A percentile compares a stretch with the other conserved stretches of the same genome.
Evolutionary conservation across 2,329 filamentous ascomycete genomes (phyloP).

Genomic region (Colletotrichum camelliae): DNA sequence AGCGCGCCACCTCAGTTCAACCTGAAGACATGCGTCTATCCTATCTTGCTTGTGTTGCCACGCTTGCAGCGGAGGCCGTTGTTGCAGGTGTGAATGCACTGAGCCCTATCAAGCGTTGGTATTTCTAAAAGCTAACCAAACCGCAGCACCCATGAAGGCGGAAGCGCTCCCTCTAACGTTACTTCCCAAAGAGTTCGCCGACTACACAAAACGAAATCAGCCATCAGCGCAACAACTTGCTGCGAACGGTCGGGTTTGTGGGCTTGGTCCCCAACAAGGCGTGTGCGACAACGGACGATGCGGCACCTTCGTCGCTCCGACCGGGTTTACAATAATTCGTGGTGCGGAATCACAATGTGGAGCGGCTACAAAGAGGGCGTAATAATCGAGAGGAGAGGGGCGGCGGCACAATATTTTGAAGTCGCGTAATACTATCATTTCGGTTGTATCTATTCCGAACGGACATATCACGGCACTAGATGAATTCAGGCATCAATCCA

Average conservation of each 20-base stretch:
- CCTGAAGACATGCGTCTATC: neutral
- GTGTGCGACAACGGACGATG: conserved; percentile 15
- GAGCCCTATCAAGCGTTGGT: no score
- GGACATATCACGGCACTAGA: neutral
- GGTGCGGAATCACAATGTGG: conserved; percentile 1
- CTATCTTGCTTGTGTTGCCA: neutral
- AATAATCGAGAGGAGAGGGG: neutral
- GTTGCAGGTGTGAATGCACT: neutral
- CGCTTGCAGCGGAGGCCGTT: neutral
- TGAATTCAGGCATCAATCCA: no score
- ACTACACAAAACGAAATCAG: neutral
- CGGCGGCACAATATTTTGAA: neutral
- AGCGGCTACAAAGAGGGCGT: neutral
- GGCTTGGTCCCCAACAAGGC: neutral
- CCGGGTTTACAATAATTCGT: neutral
- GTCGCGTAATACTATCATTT: neutral
- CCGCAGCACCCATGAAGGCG: neutral
- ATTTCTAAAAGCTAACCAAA: neutral
- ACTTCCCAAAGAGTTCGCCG: neutral
- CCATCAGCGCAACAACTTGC: neutral
- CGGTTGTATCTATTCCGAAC: neutral
- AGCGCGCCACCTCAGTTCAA: neutral
- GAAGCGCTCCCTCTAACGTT: neutral
- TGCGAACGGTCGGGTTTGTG: neutral
- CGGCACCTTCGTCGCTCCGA: conserved; percentile 9